Conservation (phyloP, 129 eudicot species). For the Chrysanthemum lavandulifolium region DNA sequence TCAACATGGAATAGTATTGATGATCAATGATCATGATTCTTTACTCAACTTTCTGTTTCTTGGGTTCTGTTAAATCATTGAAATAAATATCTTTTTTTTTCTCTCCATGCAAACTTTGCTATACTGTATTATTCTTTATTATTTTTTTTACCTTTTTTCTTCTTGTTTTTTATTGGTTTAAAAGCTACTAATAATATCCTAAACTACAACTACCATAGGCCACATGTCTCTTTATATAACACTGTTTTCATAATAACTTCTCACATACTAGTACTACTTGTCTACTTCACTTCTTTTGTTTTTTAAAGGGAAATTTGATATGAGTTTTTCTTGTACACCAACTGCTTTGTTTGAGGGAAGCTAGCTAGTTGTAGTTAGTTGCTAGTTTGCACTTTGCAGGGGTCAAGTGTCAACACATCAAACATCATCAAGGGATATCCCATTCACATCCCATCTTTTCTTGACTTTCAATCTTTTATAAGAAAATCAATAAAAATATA, state of each 20-base stretch:
- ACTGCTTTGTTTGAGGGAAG: conserved; percentile 44
- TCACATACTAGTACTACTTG: conserved; percentile 23
- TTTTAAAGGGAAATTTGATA: conserved; percentile 55
- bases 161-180: conserved; percentile 37
- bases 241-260: conserved; percentile 36
- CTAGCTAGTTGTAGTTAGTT: conserved; percentile 31
- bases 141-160: conserved; percentile 14
- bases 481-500: background rate
- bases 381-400: conserved; percentile 20
- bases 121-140: conserved; percentile 30
- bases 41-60: conserved; percentile 54
- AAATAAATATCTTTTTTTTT: conserved; percentile 38
- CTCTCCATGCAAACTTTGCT: conserved; percentile 45
- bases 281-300: conserved; percentile 36
- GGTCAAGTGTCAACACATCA: conserved; percentile 24
- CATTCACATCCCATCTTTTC: conserved; percentile 24
- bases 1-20: conserved; percentile 29
- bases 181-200: conserved; percentile 33
- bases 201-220: conserved; percentile 35
- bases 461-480: conserved; percentile 6
- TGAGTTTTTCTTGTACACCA: conserved; percentile 39
- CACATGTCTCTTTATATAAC: conserved; percentile 41
- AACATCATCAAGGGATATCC: conserved; percentile 30
- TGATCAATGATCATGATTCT: conserved; percentile 53
- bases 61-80: conserved; percentile 61